A percentile compares a stretch with the other conserved stretches of the same genome.
Evolutionary conservation across 805 yeast species (phyloP).

Genomic region (Cyberlindnera maritima): DNA sequence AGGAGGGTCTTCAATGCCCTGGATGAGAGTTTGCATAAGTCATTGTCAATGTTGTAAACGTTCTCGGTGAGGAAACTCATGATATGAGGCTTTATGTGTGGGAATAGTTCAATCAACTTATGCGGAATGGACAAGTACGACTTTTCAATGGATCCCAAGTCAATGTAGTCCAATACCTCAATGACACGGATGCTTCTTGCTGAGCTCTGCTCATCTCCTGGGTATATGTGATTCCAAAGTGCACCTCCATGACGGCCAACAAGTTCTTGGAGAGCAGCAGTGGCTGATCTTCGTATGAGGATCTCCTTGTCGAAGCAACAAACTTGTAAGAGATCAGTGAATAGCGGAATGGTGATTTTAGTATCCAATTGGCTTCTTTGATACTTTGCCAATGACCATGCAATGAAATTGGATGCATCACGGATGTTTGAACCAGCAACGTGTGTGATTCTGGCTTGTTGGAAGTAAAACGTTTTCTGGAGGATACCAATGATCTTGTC

Average conservation of each 20-base stretch:
- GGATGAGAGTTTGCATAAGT: slow-evolving; percentile 41
- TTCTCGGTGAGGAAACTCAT: slow-evolving; percentile 32
- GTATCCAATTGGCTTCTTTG: slow-evolving; percentile 28
- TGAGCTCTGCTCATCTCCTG: slow-evolving; percentile 28
- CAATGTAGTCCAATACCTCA: slow-evolving; percentile 54
- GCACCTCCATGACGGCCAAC: slow-evolving; percentile 67
- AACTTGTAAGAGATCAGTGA: slow-evolving; percentile 41
- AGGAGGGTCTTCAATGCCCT: slow-evolving; percentile 31
- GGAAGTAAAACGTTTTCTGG: slow-evolving; percentile 49
- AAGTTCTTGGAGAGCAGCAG: slow-evolving; percentile 85
- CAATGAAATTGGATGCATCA: slow-evolving; percentile 80
- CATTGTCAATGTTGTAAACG: slow-evolving; percentile 39
- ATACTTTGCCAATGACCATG: slow-evolving; percentile 71
- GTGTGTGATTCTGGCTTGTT: slow-evolving; percentile 50
- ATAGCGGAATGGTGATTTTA: slow-evolving; percentile 19
- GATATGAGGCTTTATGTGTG: slow-evolving; percentile 28
- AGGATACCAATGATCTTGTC: slow-evolving; percentile 31
- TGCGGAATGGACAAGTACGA: slow-evolving; percentile 40
- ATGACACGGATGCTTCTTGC: slow-evolving; percentile 47
- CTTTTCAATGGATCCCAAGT: slow-evolving; percentile 40
- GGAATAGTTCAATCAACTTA: slow-evolving; percentile 26
- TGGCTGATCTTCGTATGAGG: slow-evolving; percentile 72
- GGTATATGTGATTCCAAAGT: slow-evolving; percentile 30
- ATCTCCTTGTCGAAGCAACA: slow-evolving; percentile 73
- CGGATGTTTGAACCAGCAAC: slow-evolving; percentile 67